Conservation (phyloP, 768 basidiomycete species). For the Lactarius sp. region DNA sequence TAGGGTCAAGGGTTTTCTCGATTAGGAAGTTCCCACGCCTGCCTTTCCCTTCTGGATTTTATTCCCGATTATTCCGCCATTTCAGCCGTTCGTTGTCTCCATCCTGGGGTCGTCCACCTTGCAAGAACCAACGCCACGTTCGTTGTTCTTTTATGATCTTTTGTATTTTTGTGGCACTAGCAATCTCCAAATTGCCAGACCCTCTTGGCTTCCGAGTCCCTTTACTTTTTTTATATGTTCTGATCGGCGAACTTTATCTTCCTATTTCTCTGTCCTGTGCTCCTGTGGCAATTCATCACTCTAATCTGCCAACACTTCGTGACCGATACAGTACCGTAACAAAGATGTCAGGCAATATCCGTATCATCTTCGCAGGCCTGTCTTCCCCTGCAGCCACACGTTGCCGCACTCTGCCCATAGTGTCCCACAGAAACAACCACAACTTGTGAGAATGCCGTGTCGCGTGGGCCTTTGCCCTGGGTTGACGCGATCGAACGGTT, state of each 20-base stretch:
- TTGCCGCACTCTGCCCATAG: not conserved
- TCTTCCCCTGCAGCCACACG: not conserved
- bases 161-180: not conserved
- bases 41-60: slow-evolving; percentile 1
- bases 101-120: not conserved
- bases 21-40: slow-evolving; percentile 23
- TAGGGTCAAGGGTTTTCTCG: slow-evolving; percentile 27
- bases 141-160: too few relatives aligned
- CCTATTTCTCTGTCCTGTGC: slow-evolving; percentile 1
- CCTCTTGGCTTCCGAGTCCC: not conserved
- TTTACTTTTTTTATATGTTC: not conserved
- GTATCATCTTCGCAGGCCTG: not conserved
- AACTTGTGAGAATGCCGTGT: slow-evolving; percentile 11
- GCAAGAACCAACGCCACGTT: not conserved
- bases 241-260: slow-evolving; percentile 18
- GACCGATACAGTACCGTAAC: slow-evolving; percentile 13
- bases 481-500: not conserved
- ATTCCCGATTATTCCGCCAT: slow-evolving; percentile 13
- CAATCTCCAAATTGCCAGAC: not conserved
- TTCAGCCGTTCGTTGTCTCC: not conserved
- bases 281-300: not conserved
- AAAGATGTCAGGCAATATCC: not conserved
- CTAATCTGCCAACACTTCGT: not conserved
- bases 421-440: not conserved
- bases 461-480: not conserved